These are phyloP conservation scores for Colletotrichum siamense DNA, from an alignment of 2,329 filamentous ascomycete species.

Conservation along the genomic window DNA sequence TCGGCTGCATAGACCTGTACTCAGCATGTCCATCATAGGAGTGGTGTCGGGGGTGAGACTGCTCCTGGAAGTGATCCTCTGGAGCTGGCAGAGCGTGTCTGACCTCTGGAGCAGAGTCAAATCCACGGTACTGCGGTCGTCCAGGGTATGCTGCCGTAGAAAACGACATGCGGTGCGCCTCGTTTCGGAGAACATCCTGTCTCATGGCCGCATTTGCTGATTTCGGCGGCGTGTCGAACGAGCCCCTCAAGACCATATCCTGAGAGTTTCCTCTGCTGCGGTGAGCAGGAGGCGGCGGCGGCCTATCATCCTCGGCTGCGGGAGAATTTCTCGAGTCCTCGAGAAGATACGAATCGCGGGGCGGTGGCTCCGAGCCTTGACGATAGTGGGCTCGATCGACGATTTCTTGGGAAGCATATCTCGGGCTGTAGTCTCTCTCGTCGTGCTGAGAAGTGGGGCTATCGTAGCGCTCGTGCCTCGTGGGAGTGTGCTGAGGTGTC, in stretches of 20 bases:
- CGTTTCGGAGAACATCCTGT: slow-evolving; percentile 62
- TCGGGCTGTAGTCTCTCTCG: slow-evolving; percentile 40
- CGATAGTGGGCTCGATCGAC: slow-evolving; percentile 43
- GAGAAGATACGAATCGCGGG: slow-evolving; percentile 32
- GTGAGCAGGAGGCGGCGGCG: slow-evolving; percentile 64
- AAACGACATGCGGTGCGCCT: slow-evolving; percentile 60
- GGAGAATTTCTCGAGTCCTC: slow-evolving; percentile 39
- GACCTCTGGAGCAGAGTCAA: slow-evolving; percentile 52
- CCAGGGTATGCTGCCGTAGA: slow-evolving; percentile 52
- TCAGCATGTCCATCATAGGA: slow-evolving; percentile 57
- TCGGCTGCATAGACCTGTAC: slow-evolving; percentile 63
- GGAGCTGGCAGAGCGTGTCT: slow-evolving; percentile 33
- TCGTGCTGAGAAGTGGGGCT: slow-evolving; percentile 38
- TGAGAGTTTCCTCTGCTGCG: slow-evolving; percentile 47
- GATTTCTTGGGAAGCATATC: slow-evolving; percentile 29
- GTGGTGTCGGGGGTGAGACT: slow-evolving; percentile 49
- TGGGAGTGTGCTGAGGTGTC: slow-evolving; percentile 18
- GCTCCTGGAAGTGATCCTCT: slow-evolving; percentile 36
- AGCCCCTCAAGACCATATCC: slow-evolving; percentile 45
- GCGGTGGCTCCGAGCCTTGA: slow-evolving; percentile 38
- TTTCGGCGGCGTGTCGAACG: slow-evolving; percentile 48
- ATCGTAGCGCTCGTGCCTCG: slow-evolving; percentile 37
- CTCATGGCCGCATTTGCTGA: slow-evolving; percentile 55
- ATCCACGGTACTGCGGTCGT: slow-evolving; percentile 56
- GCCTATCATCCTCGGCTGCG: slow-evolving; percentile 47